Evolutionary conservation across 2,329 filamentous ascomycete species (phyloP).

Genomic region (Penicillium sp.): DNA sequence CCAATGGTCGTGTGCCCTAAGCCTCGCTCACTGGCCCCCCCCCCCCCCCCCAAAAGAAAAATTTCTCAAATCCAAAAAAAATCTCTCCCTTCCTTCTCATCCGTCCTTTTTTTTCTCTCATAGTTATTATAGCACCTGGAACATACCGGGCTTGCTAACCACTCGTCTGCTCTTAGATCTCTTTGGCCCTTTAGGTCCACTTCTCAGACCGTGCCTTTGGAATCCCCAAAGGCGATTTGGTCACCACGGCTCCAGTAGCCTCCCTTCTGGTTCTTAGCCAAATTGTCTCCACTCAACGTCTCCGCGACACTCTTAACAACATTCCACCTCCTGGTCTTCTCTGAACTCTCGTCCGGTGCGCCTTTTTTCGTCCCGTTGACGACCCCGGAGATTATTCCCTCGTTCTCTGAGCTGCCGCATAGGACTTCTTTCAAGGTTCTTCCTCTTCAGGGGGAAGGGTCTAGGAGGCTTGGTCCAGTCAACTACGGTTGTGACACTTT

Average conservation of each 20-base stretch:
- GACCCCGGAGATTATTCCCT: conserved; percentile 53
- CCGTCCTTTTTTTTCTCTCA: conserved; percentile 1
- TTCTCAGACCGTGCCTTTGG: conserved; percentile 38
- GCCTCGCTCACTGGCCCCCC: conserved; percentile 9
- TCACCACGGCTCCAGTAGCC: conserved; percentile 44
- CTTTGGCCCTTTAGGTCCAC: conserved; percentile 3
- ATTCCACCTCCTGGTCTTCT: conserved; percentile 44
- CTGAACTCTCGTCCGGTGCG: conserved; percentile 36
- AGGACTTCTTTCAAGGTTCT: conserved; percentile 97
- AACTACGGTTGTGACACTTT: conserved; percentile 87
- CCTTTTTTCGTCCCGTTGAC: conserved; percentile 40
- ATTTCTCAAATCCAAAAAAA: conserved; percentile 22
- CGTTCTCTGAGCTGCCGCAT: conserved; percentile 95
- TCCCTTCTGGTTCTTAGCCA: conserved; percentile 35
- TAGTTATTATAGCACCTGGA: conserved; percentile 2
- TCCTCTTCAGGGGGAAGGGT: conserved; percentile 99
- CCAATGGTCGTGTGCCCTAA: conserved; percentile 23
- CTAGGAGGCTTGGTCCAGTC: conserved; percentile 95
- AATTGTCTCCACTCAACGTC: conserved; percentile 46
- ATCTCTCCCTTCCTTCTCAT: conserved; percentile 12
- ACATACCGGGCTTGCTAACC: conserved; percentile 5
- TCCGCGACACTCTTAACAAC: conserved; percentile 50
- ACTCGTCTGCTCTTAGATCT: background rate
- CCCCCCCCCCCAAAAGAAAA: background rate
- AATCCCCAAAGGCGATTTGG: conserved; percentile 39